Conservation (phyloP, 2,329 filamentous ascomycete genomes). For the Trichoderma polysporum region DNA sequence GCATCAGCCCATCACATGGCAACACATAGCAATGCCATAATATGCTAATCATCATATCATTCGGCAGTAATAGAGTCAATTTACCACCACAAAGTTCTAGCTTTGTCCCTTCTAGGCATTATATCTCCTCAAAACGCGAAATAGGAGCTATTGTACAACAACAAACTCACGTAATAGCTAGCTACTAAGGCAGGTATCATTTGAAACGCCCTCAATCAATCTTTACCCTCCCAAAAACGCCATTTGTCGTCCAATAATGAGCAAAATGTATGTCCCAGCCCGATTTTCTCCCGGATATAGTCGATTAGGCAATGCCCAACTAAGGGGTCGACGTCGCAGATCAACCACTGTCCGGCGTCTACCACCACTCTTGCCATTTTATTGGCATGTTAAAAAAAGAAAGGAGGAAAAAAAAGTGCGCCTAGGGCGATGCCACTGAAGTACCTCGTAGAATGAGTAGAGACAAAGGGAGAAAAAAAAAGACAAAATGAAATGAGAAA, state of each 20-base stretch:
- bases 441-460: background rate
- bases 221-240: constrained; percentile 15
- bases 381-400: background rate
- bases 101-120: background rate
- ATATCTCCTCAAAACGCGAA: background rate
- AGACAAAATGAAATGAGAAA: background rate
- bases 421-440: background rate
- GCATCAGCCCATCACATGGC: background rate
- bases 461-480: background rate
- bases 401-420: background rate
- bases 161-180: background rate
- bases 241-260: constrained; percentile 1
- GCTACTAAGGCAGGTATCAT: constrained; percentile 12
- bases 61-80: background rate
- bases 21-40: background rate
- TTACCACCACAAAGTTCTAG: background rate
- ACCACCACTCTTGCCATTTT: background rate
- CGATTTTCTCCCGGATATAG: background rate
- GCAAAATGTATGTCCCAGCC: constrained; percentile 3
- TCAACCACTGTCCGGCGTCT: background rate
- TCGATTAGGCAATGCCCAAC: background rate
- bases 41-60: background rate
- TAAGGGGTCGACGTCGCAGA: background rate
- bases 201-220: background rate
- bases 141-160: constrained; percentile 5